Evolutionary conservation across 2,329 filamentous ascomycete species (phyloP), one percentile per base, ranked within the genome.

Genomic region (Rutstroemia sp.): DNA sequence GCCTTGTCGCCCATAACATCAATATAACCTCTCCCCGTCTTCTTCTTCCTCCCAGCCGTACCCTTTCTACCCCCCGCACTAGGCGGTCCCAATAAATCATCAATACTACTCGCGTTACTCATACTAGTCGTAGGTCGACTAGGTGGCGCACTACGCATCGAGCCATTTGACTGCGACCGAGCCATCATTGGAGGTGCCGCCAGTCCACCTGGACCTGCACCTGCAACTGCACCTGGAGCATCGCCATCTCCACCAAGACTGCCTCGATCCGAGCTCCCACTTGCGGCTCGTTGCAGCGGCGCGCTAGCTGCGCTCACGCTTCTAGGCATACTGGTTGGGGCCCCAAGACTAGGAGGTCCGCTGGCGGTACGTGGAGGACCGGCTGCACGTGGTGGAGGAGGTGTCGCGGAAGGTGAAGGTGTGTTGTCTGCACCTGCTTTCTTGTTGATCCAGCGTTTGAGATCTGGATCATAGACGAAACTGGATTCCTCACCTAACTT

Each of bases 361-460:
- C 52, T 54, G 5, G 44, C 52, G 3, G 44, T 49, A n/a, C 52
- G 52, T 56, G 71, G 77, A 60, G 73, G 77, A 55, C 71, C 73
- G 3, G 75, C 73, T 10, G 52, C 34, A 63, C 80, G 84, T 0
- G 92, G 92, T 4, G 91, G 92, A 1, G 94, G 92, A 1, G 92
- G 88, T 0, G 91, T 84, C 1, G 84, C 84, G 48, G 79, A 76
- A 61, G 83, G 80, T 3, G 80, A 75, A 25, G 79, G 75, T 8
- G 74, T 74, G 45, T 80, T 81, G 54, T 87, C 85, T 7, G 82
- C 80, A 14, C 75, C 75, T 10, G 83, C 83, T 70, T 96, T 96
- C 77, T 96, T 96, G 76, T 99, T 97, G 70, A 99, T 79, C 95
- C 95, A 99, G 70, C 94, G 91, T 76, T 95, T 95, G 52, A 96